phyloP scores from a whole-genome alignment of 768 basidiomycete species.

The Rickenella mellea region DNA sequence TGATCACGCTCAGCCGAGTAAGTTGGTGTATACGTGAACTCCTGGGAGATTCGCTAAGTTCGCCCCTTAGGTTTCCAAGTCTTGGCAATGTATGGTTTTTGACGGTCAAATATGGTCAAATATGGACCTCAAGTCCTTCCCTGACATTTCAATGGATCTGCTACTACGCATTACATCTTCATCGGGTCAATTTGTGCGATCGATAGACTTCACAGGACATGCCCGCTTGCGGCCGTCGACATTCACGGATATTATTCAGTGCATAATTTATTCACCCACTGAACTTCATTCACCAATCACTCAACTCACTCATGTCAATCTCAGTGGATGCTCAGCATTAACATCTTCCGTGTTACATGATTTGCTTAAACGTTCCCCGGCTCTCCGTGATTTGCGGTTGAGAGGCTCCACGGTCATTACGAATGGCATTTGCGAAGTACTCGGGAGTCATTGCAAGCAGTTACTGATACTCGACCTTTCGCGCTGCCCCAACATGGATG shows the following conservation, averaged over 20 bases:
- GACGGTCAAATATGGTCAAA: slow-evolving; percentile 83
- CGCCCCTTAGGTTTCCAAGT: slow-evolving; percentile 54
- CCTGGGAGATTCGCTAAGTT: background rate
- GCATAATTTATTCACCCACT: slow-evolving; percentile 28
- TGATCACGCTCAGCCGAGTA: slow-evolving; percentile 75
- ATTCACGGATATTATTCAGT: slow-evolving; percentile 45
- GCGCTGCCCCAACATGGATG: slow-evolving; percentile 61
- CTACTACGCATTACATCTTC: slow-evolving; percentile 41
- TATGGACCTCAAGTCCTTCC: slow-evolving; percentile 56
- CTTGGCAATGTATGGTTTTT: slow-evolving; percentile 66
- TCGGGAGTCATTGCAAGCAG: slow-evolving; percentile 47
- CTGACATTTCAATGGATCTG: slow-evolving; percentile 40
- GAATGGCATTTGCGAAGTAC: slow-evolving; percentile 62
- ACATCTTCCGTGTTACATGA: slow-evolving; percentile 60
- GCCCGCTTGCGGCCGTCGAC: slow-evolving; percentile 35
- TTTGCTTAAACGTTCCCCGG: slow-evolving; percentile 57
- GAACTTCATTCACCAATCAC: slow-evolving; percentile 23
- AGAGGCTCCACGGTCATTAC: slow-evolving; percentile 63
- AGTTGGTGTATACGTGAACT: slow-evolving; percentile 21
- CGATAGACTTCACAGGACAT: slow-evolving; percentile 58
- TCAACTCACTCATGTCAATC: slow-evolving; percentile 59
- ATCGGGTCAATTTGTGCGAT: slow-evolving; percentile 57
- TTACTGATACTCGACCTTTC: slow-evolving; percentile 59
- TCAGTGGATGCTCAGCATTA: slow-evolving; percentile 63
- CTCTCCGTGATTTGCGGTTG: slow-evolving; percentile 47